A percentile compares a stretch with the other conserved stretches of the same genome.
Evolutionary conservation across 2,329 filamentous ascomycete genomes (phyloP).

Genomic region (Coniella lustricola): DNA sequence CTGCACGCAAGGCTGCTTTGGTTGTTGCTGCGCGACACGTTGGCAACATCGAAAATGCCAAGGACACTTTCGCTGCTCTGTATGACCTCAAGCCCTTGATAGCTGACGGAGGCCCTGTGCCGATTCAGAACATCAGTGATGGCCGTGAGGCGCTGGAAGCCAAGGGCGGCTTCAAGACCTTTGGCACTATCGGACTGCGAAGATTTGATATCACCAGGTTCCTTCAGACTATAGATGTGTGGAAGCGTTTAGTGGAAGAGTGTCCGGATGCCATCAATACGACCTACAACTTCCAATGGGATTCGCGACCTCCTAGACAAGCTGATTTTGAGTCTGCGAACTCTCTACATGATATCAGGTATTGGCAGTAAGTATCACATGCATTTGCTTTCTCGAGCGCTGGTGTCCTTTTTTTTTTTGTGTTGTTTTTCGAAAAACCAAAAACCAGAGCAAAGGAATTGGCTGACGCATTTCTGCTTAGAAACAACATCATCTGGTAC

Average conservation of each 20-base stretch:
- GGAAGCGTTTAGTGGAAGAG: conserved; percentile 14
- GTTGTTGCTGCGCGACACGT: conserved; percentile 18
- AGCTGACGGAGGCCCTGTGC: conserved; percentile 17
- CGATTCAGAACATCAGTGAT: conserved; percentile 21
- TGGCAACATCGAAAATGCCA: conserved; percentile 16
- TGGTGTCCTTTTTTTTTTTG: too few relatives aligned
- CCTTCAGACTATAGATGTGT: conserved; percentile 13
- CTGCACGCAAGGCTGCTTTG: conserved; percentile 17
- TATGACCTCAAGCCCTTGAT: conserved; percentile 20
- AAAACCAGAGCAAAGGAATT: background rate
- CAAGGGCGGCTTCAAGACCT: conserved; percentile 22
- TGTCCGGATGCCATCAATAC: conserved; percentile 19
- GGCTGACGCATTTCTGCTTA: conserved; percentile 2
- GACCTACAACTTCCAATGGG: conserved; percentile 20
- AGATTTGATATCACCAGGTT: conserved; percentile 16
- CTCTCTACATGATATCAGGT: conserved; percentile 18
- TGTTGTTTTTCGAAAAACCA: background rate
- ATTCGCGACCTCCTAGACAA: conserved; percentile 13
- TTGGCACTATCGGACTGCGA: conserved; percentile 21
- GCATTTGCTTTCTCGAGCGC: too few relatives aligned
- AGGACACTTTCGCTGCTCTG: conserved; percentile 20
- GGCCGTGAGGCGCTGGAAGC: conserved; percentile 19
- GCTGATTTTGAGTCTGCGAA: conserved; percentile 16
- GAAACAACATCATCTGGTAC: conserved; percentile 20
- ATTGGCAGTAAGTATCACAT: conserved; percentile 18